Base-by-base conservation (phyloP, 2,329 filamentous ascomycete genomes). In the Didymella segeticola region DNA sequence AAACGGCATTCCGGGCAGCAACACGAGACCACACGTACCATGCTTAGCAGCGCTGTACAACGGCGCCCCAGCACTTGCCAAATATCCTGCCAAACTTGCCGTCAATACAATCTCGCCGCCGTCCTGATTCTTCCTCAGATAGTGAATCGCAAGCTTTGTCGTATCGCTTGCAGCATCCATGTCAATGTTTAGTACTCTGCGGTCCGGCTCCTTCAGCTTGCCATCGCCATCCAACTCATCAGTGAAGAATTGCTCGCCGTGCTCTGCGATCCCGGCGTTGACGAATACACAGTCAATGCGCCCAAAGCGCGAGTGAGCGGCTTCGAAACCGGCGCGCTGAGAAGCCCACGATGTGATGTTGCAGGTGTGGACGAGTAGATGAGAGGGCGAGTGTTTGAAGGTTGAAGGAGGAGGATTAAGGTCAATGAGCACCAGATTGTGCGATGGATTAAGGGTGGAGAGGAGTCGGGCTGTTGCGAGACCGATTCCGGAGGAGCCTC, bases 21-120 rank as follows among this genome's bases (percentile, higher is more conserved):
- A n/a, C n/a, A n/a, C n/a, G n/a, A n/a, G 19, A 15, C 4, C 17
- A 29, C n/a, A 43, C 68, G 23, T 64, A 72, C 75, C 80, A 61
- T 82, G 79, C 55, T 82, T 82, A 9, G 80, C 80, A 17, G 79
- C 79, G 23, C 74, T 77, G 57, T 82, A 82, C 14, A 80, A 57
- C 14, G 79, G 79, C 20, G 78, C 77, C 0, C 79, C 79, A 10
- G 78, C 78, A 48, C 73, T 77, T 0, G 77, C 80, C 6, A 82
- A 64, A 66, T 82, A 81, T 0, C 79, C 80, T 2, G 80, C 80
- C 48, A 82, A 58, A 63, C 77, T 79, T 1, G 79, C 79, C 1
- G 79, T 81, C 65, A 80, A 67, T 2, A 78, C 77, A 45, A 82
- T 79, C 36, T 71, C 73, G 1, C 79, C 80, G 1, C 77, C 77